A percentile compares a stretch with the other conserved stretches of the same genome.
Evolutionary conservation across 306 rosid genomes (phyloP).

Genomic region (Cotoneaster glaucophyllus): DNA sequence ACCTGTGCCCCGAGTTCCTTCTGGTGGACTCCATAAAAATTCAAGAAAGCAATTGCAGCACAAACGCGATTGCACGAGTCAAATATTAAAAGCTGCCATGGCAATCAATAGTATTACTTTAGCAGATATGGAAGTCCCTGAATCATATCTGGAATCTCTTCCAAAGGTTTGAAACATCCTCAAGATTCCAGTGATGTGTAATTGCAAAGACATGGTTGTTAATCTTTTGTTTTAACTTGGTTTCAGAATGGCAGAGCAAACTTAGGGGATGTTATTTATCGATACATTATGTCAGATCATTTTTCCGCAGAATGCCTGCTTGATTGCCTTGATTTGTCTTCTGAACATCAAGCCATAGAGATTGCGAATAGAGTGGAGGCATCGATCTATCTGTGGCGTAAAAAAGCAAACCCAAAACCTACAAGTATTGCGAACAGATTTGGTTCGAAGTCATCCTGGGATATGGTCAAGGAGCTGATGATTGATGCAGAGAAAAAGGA

Average conservation of each 20-base stretch:
- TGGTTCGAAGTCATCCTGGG: conserved; percentile 86
- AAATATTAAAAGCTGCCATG: conserved; percentile 84
- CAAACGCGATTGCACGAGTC: conserved; percentile 82
- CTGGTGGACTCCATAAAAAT: conserved; percentile 67
- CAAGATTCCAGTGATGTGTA: not conserved
- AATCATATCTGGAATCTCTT: conserved; percentile 76
- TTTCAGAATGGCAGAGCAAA: conserved; percentile 80
- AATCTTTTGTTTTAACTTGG: conserved; percentile 10
- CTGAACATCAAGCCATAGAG: conserved; percentile 94
- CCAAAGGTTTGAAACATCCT: conserved; percentile 54
- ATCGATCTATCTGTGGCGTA: conserved; percentile 65
- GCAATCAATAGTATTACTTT: conserved; percentile 74
- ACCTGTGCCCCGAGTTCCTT: conserved; percentile 86
- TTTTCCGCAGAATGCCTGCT: conserved; percentile 79
- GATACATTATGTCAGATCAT: conserved; percentile 80
- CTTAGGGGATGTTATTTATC: conserved; percentile 87
- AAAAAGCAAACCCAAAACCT: conserved; percentile 50
- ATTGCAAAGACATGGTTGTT: not conserved
- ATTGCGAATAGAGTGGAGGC: conserved; percentile 83
- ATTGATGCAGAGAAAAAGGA: conserved; percentile 81
- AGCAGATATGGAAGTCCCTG: conserved; percentile 84
- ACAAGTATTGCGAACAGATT: conserved; percentile 29
- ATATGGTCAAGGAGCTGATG: conserved; percentile 93
- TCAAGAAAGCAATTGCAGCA: conserved; percentile 76
- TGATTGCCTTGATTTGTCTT: conserved; percentile 79